Percentiles rank a stretch among this genome's conserved stretches.
phyloP scores from a whole-genome alignment of 495 filamentous ascomycete genomes.

The Penicillium fimorum region DNA sequence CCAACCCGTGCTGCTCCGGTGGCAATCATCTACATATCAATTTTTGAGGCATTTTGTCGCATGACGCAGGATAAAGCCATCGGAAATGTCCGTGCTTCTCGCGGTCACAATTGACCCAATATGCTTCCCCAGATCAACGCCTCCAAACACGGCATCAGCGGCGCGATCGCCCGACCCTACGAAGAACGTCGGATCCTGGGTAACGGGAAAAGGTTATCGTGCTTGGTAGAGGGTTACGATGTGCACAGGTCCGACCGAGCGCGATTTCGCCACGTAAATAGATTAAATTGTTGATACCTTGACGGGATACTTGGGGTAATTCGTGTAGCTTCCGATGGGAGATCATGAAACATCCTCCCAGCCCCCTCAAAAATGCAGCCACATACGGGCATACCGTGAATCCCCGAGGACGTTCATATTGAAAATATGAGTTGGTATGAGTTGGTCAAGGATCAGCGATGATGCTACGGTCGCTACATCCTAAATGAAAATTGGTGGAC shows the following conservation, averaged over 20 bases:
- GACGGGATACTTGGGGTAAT: background rate
- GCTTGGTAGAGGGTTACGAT: slow-evolving; percentile 1
- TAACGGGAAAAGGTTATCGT: background rate
- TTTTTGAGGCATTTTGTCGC: slow-evolving; percentile 29
- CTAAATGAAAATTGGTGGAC: background rate
- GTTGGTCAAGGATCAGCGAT: background rate
- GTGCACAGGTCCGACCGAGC: slow-evolving; percentile 5
- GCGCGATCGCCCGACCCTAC: slow-evolving; percentile 22
- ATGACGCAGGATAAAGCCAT: background rate
- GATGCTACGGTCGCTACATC: background rate
- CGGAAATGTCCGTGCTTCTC: slow-evolving; percentile 12
- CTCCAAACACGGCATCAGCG: slow-evolving; percentile 23
- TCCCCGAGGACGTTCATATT: background rate
- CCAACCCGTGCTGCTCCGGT: slow-evolving; percentile 6
- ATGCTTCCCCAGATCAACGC: slow-evolving; percentile 14
- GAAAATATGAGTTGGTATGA: background rate
- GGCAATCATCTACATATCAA: background rate
- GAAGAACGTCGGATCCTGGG: background rate
- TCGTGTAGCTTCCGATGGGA: slow-evolving; percentile 1
- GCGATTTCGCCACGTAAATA: background rate
- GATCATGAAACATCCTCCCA: slow-evolving; percentile 8
- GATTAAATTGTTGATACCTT: background rate
- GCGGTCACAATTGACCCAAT: background rate
- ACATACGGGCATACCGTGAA: slow-evolving; percentile 1
- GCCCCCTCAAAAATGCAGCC: slow-evolving; percentile 1